Base-by-base conservation (phyloP, 495 filamentous ascomycete genomes). In the Haplographium delicatum region DNA sequence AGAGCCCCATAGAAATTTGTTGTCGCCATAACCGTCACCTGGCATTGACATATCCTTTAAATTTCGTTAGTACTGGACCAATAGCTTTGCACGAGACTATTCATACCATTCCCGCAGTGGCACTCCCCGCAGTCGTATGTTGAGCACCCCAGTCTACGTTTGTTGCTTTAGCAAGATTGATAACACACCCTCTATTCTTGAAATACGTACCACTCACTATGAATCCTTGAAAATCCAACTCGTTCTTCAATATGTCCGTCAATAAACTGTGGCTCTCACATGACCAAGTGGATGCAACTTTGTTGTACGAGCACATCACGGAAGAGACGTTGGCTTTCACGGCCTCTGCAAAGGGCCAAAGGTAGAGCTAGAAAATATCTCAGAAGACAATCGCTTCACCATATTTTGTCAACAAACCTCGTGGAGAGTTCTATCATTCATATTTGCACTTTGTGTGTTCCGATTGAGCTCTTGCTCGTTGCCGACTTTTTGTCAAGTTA, bases 291-390 rank as follows among this genome's bases (percentile, higher is more conserved):
- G 84, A 82, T 68, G 85, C 85, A 62, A 82, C 68, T 64, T 94
- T 88, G 50, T 93, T 84, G 74, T 97, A 97, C 6, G 85, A 87
- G 72, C 91, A 97, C 91, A 97, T 96, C 55, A 95, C 62, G 5
- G 84, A 80, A 25, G 87, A 89, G 2, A 91, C 87, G 30, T 87
- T 87, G 31, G 84, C 82, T 48, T 80, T 77, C 38, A 88, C 76
- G 3, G 82, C 78, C 63, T 87, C 86, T 6, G 85, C 85, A 56
- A 88, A 89, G 15, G 86, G 86, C 80, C 91, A 97, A 7, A 95
- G 74, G 62, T 97, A 97, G 26, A 94, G 60, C 66, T 54, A n/a
- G n/a, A n/a, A n/a, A n/a, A n/a, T n/a, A 23, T 44, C 7, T 46
- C 10, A 8, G 6, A 20, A 20, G 23, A 15, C 37, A 31, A 25